Base-by-base conservation (phyloP, 306 rosid genomes). In the Arachis stenosperma region DNA sequence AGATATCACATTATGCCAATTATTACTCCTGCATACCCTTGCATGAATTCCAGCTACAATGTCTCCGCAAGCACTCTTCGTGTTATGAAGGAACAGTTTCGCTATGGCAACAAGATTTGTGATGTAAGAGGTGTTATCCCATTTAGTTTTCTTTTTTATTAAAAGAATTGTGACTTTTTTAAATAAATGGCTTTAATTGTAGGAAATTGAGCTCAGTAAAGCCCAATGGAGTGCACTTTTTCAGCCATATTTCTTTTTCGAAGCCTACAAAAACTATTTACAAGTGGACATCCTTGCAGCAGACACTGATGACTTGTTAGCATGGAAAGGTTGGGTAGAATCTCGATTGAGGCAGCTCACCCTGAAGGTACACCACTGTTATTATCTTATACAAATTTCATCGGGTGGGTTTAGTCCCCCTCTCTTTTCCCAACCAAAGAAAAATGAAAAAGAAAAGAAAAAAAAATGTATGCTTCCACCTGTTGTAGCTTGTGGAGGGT, bases 31-130 rank as follows among this genome's bases (percentile, higher is more conserved):
- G 95, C 99, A 47, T 94, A 94, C 87, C 99, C 99, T 67, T 89
- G 99, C 88, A 94, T 94, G 97, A 94, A 94, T 80, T 94, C 99
- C 82, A 94, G 99, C 82, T 94, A 91, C 82, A 94, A 91, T 83
- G 99, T 91, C 64, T 94, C 99, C 1, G 78, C 85, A 77, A 94
- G 99, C 86, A 94, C 99, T 65, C 89, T 91, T n/a, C 95, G 99
- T 72, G 99, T 91, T 77, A 94, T 94, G 91, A 84, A 78, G 86
- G 97, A 94, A 75, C 99, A 94, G 84, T 94, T 94, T 81, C 62
- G 72, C 56, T 72, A 76, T 78, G 98, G 95, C 77, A 84, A 89
- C 84, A 88, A 50, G 78, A 88, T 89, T 64, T 91, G 97, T 82
- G 92, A 91, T 79, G 98, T 91, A 78, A 84, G 89, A 64, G 40